Evolutionary conservation across 73 alveolate genomes (phyloP), one percentile per base, ranked within the genome.

Genomic region (Paramecium sexaurelia): DNA sequence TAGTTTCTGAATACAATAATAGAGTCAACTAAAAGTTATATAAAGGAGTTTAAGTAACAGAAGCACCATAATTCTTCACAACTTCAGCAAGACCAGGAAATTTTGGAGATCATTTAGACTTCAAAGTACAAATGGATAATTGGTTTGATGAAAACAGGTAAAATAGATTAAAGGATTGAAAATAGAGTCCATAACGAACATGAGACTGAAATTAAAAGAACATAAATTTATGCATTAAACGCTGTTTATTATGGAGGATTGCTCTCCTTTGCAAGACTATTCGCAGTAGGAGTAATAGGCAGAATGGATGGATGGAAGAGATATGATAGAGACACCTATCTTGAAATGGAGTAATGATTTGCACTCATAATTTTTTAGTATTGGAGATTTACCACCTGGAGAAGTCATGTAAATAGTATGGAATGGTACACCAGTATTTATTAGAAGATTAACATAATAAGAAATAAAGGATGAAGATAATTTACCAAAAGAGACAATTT

Each of bases 381-480:
- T 96, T 83, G 96, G 95, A 17, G 99, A 96, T 83, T 95, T 96
- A 43, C 99, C 99, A 22, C 99, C 99, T n/a, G 99, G 99, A 78
- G 99, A 96, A 92, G 98, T 94, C 82, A 95, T 96, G 94, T 96
- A 96, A 90, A 95, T 96, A 45, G 93, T 97, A 26, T 96, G 99
- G 99, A 96, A 96, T 88, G 99, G 99, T 93, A 96, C 91, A 57
- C 98, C 97, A 29, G 92, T 96, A 22, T 96, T 96, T 95, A 93
- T 96, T 37, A 92, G 99, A 94, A 94, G 99, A 93, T 93, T 96
- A 37, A 96, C 99, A 27, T 67, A 75, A 26, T 57, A 91, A 13
- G 99, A 96, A 85, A 96, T 96, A 39, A 92, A 94, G 87, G 96
- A 94, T 45, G 92, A 95, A 45, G 91, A 87, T 43, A 93, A 92